A percentile compares a stretch with the other conserved stretches of the same genome.
These are phyloP conservation scores for Thermothielavioides terrestris DNA, from an alignment of 495 filamentous ascomycete genomes.

Conservation along the genomic window DNA sequence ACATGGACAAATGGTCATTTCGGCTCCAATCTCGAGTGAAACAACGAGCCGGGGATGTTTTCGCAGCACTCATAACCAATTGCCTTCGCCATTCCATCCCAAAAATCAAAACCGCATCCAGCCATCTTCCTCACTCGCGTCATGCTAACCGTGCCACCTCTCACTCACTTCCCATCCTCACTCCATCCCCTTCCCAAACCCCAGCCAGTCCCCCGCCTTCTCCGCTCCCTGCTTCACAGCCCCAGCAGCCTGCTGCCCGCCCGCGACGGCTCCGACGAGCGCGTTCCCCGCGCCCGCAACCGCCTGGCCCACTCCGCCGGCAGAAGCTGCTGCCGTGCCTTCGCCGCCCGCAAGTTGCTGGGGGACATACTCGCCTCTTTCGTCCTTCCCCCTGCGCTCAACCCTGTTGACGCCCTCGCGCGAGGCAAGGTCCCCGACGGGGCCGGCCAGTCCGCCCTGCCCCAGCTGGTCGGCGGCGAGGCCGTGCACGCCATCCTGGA, in stretches of 20 bases:
- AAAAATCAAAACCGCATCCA: no score
- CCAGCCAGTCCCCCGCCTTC: not conserved
- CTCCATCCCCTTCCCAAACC: not conserved
- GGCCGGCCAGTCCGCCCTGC: conserved; percentile 52
- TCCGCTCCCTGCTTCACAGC: not conserved
- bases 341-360: not conserved
- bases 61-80: no score
- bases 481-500: conserved; percentile 55
- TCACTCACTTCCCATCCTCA: not conserved
- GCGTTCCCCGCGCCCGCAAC: conserved; percentile 11
- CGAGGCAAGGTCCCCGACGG: conserved; percentile 50
- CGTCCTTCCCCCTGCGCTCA: conserved; percentile 55
- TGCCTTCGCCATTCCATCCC: no score
- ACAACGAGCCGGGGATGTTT: no score
- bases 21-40: no score
- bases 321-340: no score
- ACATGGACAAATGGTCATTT: no score
- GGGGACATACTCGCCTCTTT: conserved; percentile 42
- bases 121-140: not conserved
- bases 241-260: not conserved
- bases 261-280: not conserved
- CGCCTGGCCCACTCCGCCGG: not conserved
- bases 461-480: conserved; percentile 52
- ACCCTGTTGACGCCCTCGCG: conserved; percentile 57
- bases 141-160: not conserved